Base-by-base conservation (phyloP, 2,329 filamentous ascomycete genomes). In the Fusarium odoratissimum region DNA sequence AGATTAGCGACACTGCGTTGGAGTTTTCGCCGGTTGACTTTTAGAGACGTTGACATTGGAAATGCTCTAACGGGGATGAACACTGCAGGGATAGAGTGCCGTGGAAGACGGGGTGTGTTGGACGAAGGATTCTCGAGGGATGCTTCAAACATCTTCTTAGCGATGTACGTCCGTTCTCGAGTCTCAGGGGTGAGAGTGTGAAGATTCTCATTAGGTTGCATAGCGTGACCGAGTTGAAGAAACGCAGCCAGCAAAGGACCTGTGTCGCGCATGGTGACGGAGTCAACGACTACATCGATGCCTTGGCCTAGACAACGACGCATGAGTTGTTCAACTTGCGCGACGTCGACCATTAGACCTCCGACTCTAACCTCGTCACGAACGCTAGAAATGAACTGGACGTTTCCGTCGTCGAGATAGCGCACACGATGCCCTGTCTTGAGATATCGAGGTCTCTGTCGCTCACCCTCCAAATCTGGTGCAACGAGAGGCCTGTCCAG, bases 381-480 rank as follows among this genome's bases (percentile, higher is more conserved):
- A 33, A 82, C 82, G 45, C 80, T 83, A 0, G 82, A 83, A 35
- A 88, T 79, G 66, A 88, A 86, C 59, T 87, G 84, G 38, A 89
- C 82, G 64, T 84, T 79, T 0, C 86, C 87, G 4, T 82, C 80
- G 41, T 87, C 84, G 19, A 84, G 82, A 66, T 87, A 86, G 4
- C 86, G 83, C 2, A 85, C 87, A 0, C 82, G 81, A 67, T 88
- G 86, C 1, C 86, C 86, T 0, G 87, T 88, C 76, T 86, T 87
- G 57, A 88, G 80, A 57, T 85, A 84, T 3, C 83, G 79, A 72
- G 80, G 78, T 71, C 78, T 17, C 62, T 76, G 44, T 7, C 46
- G 35, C 6, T 67, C 51, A 8, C 25, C 23, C 1, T 67, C 28
- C 1, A 35, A 5, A 6, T 68, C 56, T 3, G 77, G 74, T 55